These are phyloP conservation scores for Syzygium grande DNA, from an alignment of 345 rosid species.

Conservation along the genomic window DNA sequence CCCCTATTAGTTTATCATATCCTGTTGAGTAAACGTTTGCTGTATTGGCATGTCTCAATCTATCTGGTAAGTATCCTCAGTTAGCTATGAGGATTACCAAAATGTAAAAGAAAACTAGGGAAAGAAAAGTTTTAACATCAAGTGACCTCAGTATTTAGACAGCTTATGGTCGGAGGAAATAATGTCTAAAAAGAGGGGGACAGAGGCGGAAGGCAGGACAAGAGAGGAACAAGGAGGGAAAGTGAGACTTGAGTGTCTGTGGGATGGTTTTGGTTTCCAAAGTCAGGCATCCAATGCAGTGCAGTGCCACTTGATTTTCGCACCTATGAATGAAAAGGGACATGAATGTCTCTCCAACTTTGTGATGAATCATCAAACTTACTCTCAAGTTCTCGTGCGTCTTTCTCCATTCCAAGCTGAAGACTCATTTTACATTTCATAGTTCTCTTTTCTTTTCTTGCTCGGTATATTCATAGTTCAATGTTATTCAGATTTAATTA, in stretches of 20 bases:
- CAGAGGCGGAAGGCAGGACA: slow-evolving; percentile 5
- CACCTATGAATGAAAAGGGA: not conserved
- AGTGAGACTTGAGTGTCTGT: not conserved
- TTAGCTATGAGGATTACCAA: not conserved
- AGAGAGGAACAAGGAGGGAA: not conserved
- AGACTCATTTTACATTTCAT: not conserved
- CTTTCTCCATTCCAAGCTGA: not conserved
- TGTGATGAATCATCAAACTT: not conserved
- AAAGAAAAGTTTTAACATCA: not conserved
- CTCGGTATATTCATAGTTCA: not conserved
- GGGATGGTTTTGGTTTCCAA: not conserved
- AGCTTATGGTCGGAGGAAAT: slow-evolving; percentile 7
- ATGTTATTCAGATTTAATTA: not conserved
- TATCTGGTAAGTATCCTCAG: not conserved
- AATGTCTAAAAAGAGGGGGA: slow-evolving; percentile 21
- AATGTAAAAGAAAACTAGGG: not conserved
- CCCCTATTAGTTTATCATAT: no score
- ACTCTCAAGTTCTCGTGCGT: not conserved
- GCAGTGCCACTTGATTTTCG: not conserved
- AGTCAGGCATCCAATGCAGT: slow-evolving; percentile 28
- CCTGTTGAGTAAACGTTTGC: no score
- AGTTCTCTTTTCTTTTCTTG: not conserved
- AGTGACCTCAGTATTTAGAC: not conserved
- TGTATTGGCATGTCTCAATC: not conserved
- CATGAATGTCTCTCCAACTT: not conserved